phyloP scores from a whole-genome alignment of 169 alveolate genomes.

The Cyclospora cayetanensis region DNA sequence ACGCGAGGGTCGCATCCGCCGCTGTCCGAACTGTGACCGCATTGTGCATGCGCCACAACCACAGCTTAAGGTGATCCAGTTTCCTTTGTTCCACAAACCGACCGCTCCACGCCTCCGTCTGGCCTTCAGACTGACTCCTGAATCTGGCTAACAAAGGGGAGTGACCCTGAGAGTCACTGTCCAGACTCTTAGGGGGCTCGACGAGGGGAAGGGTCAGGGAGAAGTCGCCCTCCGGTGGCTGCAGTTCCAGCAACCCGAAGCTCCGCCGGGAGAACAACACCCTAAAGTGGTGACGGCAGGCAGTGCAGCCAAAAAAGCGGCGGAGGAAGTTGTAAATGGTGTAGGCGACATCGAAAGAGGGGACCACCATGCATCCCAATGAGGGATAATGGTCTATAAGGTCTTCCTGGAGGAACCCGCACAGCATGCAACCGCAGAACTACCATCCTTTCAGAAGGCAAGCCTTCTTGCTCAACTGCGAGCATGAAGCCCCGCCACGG shows the following conservation, averaged over 20 bases:
- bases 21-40: constrained; percentile 70
- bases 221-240: constrained; percentile 29
- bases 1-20: constrained; percentile 51
- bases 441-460: no score
- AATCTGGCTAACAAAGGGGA: not conserved
- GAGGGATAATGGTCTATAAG: not conserved
- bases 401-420: no score
- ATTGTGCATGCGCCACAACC: constrained; percentile 73
- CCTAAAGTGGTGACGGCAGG: constrained; percentile 14
- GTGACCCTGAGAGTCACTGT: not conserved
- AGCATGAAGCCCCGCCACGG: no score
- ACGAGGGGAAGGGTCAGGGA: not conserved
- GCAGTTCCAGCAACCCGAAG: not conserved
- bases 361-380: constrained; percentile 38
- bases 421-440: no score
- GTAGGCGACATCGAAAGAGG: constrained; percentile 42
- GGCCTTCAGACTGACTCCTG: constrained; percentile 6
- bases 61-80: constrained; percentile 27
- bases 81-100: not conserved
- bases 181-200: not conserved
- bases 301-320: constrained; percentile 45
- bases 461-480: no score
- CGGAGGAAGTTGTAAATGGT: constrained; percentile 12
- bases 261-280: not conserved
- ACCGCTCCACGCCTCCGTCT: not conserved